Evolutionary conservation across 345 rosid genomes (phyloP), one percentile per base, ranked within the genome.

Genomic region (Leavenworthia alabamica): DNA sequence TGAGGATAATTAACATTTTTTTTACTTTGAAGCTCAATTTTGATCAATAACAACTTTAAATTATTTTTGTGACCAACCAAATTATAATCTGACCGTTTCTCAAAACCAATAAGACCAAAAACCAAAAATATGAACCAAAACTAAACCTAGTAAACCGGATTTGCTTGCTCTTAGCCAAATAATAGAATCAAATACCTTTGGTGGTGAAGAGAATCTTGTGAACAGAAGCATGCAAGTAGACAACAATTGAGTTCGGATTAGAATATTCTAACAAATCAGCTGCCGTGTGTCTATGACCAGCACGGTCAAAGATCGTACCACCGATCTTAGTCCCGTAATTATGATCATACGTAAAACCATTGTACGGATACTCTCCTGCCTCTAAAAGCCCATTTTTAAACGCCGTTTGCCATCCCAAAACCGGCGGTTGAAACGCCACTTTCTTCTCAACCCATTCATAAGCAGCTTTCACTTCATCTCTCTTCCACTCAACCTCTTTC

Each of bases 261-360:
- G 96, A 88, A 47, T 90, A 81, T 56, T 86, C 94, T 10, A 90
- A 64, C 56, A 90, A 60, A 54, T 90, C 78, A 1, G 97, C 97
- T 0, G 96, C 86, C 4, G 89, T 81, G 63, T 90, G 97, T 47
- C 97, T 75, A 5, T 72, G 94, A n/a, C 89, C 88, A 3, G 62
- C 49, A 37, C 57, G 36, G 12, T 90, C 91, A 52, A 90, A 88
- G 16, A 82, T 86, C 10, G 91, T 74, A 19, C 96, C 96, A 0
- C 96, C 88, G 19, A 80, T 35, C 62, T 88, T 90, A 7, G 97
- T 90, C 52, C 97, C 96, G 1, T 75, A 53, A 3, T 72, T 17
- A 62, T 91, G 95, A 45, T 81, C 84, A 39, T 60, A 90, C 14
- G 91, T 90, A 63, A 86, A 90, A 3, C 88, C 86, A 16, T 81